Base-by-base conservation (phyloP, 2,329 filamentous ascomycete genomes). In the Hypomyces perniciosus region DNA sequence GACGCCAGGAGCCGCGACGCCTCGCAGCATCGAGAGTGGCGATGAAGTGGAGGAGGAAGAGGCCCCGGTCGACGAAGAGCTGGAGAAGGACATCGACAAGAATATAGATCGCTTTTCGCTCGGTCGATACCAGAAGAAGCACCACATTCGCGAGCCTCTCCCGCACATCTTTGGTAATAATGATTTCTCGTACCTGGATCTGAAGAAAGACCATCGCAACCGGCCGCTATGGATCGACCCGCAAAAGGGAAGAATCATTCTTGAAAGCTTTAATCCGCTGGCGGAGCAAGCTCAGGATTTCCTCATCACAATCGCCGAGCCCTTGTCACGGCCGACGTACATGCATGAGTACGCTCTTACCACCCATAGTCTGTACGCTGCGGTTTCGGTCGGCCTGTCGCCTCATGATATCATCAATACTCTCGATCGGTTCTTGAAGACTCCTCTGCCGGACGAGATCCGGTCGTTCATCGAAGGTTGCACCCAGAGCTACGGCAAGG, bases 151-250 rank as follows among this genome's bases (percentile, higher is more conserved):
- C 60, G 73, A 76, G 57, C 66, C 75, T 59, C 64, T 77, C 52
- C 67, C 72, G 54, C 63, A 73, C 63, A 69, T 77, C 62, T 71
- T 76, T 66, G 62, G 71, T 61, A 62, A 73, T 62, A 61, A 72
- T 67, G 90, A 99, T 68, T 93, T 93, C 67, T 91, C 88, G 44
- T 86, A 86, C 57, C 77, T 96, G 35, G 75, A 81, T 35, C 75
- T 96, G 57, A 97, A 96, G 70, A 82, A 86, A 4, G 92, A 97
- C 67, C 90, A 95, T 72, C 82, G 85, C 56, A 90, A 91, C 63
- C 85, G 93, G 12, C 93, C 93, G 12, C 78, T 97, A 53, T 97
- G 90, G 89, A 93, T 99, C 59, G 90, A 96, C 65, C 88, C 90
- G 2, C 76, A 85, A 43, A 88, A 87, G 64, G 90, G 88, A 34